These are phyloP conservation scores for Lyophyllum atratum DNA, from an alignment of 768 basidiomycete genomes.

Conservation along the genomic window DNA sequence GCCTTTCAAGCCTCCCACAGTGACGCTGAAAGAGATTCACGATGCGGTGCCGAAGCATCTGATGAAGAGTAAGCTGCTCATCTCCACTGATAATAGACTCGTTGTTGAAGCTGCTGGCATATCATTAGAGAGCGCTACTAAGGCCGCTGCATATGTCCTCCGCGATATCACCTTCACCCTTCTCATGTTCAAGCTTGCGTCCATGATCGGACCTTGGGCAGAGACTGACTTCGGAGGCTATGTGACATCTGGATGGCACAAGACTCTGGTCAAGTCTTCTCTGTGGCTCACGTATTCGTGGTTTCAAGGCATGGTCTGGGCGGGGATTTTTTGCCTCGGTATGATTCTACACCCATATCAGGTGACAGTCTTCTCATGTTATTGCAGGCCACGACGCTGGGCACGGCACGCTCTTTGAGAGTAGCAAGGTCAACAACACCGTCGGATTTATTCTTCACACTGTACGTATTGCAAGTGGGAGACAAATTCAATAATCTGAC, in stretches of 20 bases:
- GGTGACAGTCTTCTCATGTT: not conserved
- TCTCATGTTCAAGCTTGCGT: slow-evolving; percentile 45
- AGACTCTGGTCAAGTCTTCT: slow-evolving; percentile 28
- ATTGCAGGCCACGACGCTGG: slow-evolving; percentile 46
- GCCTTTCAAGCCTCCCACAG: slow-evolving; percentile 50
- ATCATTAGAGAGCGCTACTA: slow-evolving; percentile 35
- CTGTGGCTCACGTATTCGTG: slow-evolving; percentile 53
- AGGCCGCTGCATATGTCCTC: slow-evolving; percentile 42
- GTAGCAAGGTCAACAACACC: slow-evolving; percentile 36
- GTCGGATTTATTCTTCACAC: slow-evolving; percentile 53
- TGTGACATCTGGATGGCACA: slow-evolving; percentile 31
- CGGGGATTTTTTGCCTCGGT: slow-evolving; percentile 58
- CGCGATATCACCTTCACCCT: slow-evolving; percentile 46
- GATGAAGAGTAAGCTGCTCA: slow-evolving; percentile 35
- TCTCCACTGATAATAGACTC: not conserved
- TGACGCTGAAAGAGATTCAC: slow-evolving; percentile 54
- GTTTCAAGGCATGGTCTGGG: slow-evolving; percentile 51
- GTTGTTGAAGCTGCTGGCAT: not conserved
- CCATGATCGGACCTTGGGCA: slow-evolving; percentile 42
- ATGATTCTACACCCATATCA: slow-evolving; percentile 2
- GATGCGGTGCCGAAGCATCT: slow-evolving; percentile 57
- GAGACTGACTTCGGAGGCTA: slow-evolving; percentile 39
- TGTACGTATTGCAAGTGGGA: slow-evolving; percentile 25
- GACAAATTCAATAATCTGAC: slow-evolving; percentile 12
- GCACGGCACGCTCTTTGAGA: slow-evolving; percentile 41